A percentile compares a stretch with the other conserved stretches of the same genome.
phyloP scores from a whole-genome alignment of 2,329 filamentous ascomycete species.

The Botrytis hyacinthi region DNA sequence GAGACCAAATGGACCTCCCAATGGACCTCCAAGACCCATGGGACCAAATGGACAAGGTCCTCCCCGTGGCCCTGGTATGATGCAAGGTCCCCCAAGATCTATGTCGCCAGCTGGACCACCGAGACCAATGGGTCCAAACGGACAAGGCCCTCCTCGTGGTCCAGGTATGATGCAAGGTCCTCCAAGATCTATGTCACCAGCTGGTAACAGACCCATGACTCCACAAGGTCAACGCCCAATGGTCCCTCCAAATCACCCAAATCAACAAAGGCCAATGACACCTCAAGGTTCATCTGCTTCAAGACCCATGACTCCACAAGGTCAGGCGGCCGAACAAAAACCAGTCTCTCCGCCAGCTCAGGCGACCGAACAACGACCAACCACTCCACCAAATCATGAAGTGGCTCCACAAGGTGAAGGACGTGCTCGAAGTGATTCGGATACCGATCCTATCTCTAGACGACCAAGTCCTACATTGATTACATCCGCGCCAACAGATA shows the following conservation, averaged over 20 bases:
- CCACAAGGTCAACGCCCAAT: constrained; percentile 18
- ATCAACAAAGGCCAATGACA: constrained; percentile 22
- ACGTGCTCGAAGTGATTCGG: constrained; percentile 30
- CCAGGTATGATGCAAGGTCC: constrained; percentile 24
- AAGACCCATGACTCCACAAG: constrained; percentile 22
- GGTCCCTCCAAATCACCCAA: constrained; percentile 4
- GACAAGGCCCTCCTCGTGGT: constrained; percentile 23
- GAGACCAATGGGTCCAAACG: constrained; percentile 25
- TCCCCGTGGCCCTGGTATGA: constrained; percentile 16
- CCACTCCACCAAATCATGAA: neutral
- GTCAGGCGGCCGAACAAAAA: neutral
- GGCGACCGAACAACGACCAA: neutral
- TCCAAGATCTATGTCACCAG: constrained; percentile 22
- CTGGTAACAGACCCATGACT: constrained; percentile 21
- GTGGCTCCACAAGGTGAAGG: constrained; percentile 20
- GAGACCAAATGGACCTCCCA: constrained; percentile 27
- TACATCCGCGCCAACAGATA: constrained; percentile 22
- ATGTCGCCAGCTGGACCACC: constrained; percentile 23
- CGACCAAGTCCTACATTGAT: constrained; percentile 33
- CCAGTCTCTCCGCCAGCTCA: constrained; percentile 16
- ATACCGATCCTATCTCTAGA: constrained; percentile 27
- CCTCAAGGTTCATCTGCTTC: neutral
- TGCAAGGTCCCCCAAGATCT: constrained; percentile 25
- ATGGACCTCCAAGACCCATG: constrained; percentile 27
- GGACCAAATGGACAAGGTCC: constrained; percentile 24